Conservation (phyloP, 768 basidiomycete species). For the Lepiota venenata region DNA sequence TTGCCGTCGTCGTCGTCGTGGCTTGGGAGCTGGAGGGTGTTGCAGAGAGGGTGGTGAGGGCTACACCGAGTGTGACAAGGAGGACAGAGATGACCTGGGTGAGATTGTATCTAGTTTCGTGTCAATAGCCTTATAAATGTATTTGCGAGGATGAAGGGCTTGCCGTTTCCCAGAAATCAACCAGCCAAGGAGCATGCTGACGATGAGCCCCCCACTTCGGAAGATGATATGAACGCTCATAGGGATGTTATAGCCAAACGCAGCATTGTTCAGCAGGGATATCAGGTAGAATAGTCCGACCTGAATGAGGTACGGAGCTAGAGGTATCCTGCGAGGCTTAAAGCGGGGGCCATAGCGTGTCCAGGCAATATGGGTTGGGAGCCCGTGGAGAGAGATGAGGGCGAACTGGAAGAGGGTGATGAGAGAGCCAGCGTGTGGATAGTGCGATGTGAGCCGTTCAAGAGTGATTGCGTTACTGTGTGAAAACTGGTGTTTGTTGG, state of each 20-base stretch:
- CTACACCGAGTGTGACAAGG: conserved; percentile 77
- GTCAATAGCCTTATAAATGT: not conserved
- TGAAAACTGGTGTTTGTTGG: no score
- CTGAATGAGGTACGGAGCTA: conserved; percentile 72
- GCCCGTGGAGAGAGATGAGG: conserved; percentile 68
- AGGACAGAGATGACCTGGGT: conserved; percentile 71
- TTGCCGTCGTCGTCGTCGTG: conserved; percentile 9
- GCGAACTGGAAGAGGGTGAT: conserved; percentile 89
- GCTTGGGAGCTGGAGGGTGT: conserved; percentile 31
- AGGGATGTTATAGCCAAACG: conserved; percentile 82
- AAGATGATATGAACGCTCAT: conserved; percentile 96
- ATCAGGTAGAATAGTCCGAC: conserved; percentile 78
- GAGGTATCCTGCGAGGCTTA: conserved; percentile 63
- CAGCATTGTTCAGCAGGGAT: conserved; percentile 87
- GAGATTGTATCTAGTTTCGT: conserved; percentile 16
- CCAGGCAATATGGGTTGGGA: conserved; percentile 60
- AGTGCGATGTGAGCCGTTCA: conserved; percentile 65
- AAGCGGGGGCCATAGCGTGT: conserved; percentile 50
- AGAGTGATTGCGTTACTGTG: conserved; percentile 74
- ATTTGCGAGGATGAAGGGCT: conserved; percentile 18
- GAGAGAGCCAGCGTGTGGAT: conserved; percentile 73
- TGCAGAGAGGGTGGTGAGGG: conserved; percentile 79
- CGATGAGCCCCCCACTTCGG: conserved; percentile 80
- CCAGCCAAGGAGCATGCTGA: conserved; percentile 82
- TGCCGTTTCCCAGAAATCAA: conserved; percentile 61